Conservation (phyloP, 1,139 yeast genomes). For the Hansenula lynferdii region DNA sequence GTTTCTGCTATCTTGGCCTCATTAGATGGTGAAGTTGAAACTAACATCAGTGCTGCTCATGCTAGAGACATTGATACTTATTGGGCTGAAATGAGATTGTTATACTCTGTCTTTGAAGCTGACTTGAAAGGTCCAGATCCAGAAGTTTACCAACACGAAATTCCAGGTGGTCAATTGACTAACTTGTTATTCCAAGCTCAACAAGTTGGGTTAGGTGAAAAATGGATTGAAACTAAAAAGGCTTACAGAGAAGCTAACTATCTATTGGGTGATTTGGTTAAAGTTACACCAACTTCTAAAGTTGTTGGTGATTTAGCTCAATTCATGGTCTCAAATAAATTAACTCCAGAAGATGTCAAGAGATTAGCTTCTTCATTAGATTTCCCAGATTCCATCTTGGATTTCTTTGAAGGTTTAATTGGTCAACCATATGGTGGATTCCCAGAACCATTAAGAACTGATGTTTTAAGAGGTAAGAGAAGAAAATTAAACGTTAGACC, state of each 20-base stretch:
- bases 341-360: constrained; percentile 77
- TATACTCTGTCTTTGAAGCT: constrained; percentile 96
- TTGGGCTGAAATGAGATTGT: constrained; percentile 98
- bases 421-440: constrained; percentile 99
- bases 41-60: constrained; percentile 62
- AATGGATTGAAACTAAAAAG: constrained; percentile 93
- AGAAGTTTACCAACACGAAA: constrained; percentile 96
- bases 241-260: constrained; percentile 89
- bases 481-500: constrained; percentile 87
- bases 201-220: constrained; percentile 94
- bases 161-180: constrained; percentile 99
- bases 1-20: constrained; percentile 91
- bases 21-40: constrained; percentile 77
- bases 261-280: constrained; percentile 91
- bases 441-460: constrained; percentile 97
- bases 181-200: constrained; percentile 98
- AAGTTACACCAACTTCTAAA: constrained; percentile 98
- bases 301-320: constrained; percentile 99
- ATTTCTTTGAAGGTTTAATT: constrained; percentile 98
- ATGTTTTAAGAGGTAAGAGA: constrained; percentile 84
- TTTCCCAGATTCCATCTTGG: constrained; percentile 97
- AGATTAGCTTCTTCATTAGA: constrained; percentile 86
- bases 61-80: constrained; percentile 85
- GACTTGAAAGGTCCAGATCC: constrained; percentile 99
- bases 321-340: constrained; percentile 95